These are phyloP conservation scores for Babesia bigemina DNA, from an alignment of 169 alveolate species.

Conservation along the genomic window DNA sequence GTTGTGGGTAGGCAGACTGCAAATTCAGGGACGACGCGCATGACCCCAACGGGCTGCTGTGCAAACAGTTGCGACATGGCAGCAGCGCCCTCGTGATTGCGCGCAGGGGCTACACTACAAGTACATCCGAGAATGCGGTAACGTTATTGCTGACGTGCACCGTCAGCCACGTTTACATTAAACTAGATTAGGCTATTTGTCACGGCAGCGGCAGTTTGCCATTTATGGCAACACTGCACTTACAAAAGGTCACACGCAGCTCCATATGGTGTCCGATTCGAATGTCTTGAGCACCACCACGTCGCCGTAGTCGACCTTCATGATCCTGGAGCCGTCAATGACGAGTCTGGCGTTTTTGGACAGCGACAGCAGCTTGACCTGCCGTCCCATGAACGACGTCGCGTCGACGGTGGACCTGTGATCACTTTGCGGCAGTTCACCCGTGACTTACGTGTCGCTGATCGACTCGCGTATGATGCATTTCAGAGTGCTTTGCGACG, in stretches of 20 bases:
- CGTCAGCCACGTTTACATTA: too few relatives aligned
- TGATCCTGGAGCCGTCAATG: constrained; percentile 60
- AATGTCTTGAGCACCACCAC: constrained; percentile 61
- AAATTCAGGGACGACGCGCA: too few relatives aligned
- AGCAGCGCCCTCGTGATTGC: too few relatives aligned
- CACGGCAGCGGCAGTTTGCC: too few relatives aligned
- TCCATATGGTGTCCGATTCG: constrained; percentile 58
- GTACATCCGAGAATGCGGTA: too few relatives aligned
- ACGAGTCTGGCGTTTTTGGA: constrained; percentile 52
- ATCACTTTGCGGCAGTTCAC: background rate
- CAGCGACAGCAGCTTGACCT: constrained; percentile 60
- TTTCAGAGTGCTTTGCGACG: constrained; percentile 64
- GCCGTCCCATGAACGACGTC: constrained; percentile 38
- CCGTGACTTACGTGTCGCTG: constrained; percentile 49
- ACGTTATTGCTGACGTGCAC: too few relatives aligned
- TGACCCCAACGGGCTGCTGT: too few relatives aligned
- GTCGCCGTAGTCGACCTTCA: constrained; percentile 65
- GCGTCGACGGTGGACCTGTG: constrained; percentile 44
- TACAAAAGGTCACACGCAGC: constrained; percentile 33
- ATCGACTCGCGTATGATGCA: constrained; percentile 78
- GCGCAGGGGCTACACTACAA: too few relatives aligned
- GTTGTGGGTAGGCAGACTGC: too few relatives aligned
- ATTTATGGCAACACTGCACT: background rate
- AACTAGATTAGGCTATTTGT: too few relatives aligned
- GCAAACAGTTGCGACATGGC: too few relatives aligned